Evolutionary conservation across 1,284 basidiomycete genomes (phyloP), one percentile per base, ranked within the genome.

Genomic region (Ustilago loliicola): DNA sequence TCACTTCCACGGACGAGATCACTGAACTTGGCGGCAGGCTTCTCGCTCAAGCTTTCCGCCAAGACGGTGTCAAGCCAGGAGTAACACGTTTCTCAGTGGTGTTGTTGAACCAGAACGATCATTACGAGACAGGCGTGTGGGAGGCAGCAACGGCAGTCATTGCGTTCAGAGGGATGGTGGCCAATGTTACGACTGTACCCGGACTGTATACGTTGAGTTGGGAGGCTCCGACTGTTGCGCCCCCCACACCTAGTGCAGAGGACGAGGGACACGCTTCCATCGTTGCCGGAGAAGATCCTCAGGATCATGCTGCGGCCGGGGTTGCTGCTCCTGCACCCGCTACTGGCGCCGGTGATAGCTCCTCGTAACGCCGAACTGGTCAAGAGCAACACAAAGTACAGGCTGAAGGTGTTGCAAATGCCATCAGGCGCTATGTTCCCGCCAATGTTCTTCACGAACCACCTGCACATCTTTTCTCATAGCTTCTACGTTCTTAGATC

Each of bases 81-180:
- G 34, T 72, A 0, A 62, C 62, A 3, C 30, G 80, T 2, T 81
- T 73, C 50, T 77, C 77, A 23, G 10, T 81, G 21, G 42, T 78
- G 5, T n/a, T 81, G 38, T 36, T 80, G 21, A 77, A 80, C 58
- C 79, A 78, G 70, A 74, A 81, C 66, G 80, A 81, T 50, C 77
- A 81, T 30, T 78, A 77, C 54, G 74, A 73, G 54, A 68, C 77
- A 3, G 77, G 61, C 3, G 34, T 58, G 1, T 80, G 36, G 3
- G 67, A 73, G 58, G 29, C 29, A 4, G 56, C 30, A 0, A 80
- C 77, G 0, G 64, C 66, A 3, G 64, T 61, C 29, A 74, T 80
- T 25, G 45, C 57, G 21, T 80, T 80, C 58, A 47, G 77, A 2
- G 74, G 71, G 5, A 13, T 51, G 66, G 48, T 69, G 29, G 77